These are phyloP conservation scores for Fusarium kyushuense DNA, from an alignment of 2,329 filamentous ascomycete genomes.

Conservation along the genomic window DNA sequence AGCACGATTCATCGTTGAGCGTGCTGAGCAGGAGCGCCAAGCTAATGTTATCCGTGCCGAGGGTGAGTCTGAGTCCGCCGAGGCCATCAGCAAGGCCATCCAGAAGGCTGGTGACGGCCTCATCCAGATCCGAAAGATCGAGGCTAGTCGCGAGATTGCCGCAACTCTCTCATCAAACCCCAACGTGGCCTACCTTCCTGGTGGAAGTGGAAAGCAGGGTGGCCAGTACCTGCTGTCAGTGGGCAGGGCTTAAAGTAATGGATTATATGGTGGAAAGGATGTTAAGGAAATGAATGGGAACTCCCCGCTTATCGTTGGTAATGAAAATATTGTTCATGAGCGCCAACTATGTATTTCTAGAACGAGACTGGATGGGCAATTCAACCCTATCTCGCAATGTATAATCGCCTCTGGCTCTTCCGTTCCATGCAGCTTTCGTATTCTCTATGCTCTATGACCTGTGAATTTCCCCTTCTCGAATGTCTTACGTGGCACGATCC, in stretches of 20 bases:
- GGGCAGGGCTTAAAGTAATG: constrained; percentile 52
- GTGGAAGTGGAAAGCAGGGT: constrained; percentile 76
- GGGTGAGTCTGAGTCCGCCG: constrained; percentile 96
- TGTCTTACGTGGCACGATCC: not conserved
- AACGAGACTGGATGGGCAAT: constrained; percentile 44
- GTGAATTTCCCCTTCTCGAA: not conserved
- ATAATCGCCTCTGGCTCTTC: constrained; percentile 27
- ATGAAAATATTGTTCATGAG: constrained; percentile 42
- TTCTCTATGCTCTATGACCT: not conserved
- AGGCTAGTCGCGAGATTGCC: constrained; percentile 96
- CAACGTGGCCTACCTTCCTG: constrained; percentile 94
- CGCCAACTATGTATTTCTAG: constrained; percentile 55
- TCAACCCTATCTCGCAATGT: constrained; percentile 44
- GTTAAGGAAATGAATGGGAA: constrained; percentile 45
- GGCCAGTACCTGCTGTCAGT: constrained; percentile 67
- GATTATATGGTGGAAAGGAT: constrained; percentile 34
- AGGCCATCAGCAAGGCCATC: constrained; percentile 94
- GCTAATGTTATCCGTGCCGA: constrained; percentile 98
- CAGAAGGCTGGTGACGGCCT: constrained; percentile 93
- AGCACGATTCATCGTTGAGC: constrained; percentile 97
- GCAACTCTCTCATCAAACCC: constrained; percentile 89
- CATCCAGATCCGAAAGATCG: constrained; percentile 95
- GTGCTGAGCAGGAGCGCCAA: constrained; percentile 97
- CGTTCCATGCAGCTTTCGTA: not conserved
- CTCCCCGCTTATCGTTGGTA: constrained; percentile 53